Percentiles rank a stretch among this genome's conserved stretches.
Conservation (phyloP, 192 early-diverging fungal genomes). For the Umbelopsis isabellina region DNA sequence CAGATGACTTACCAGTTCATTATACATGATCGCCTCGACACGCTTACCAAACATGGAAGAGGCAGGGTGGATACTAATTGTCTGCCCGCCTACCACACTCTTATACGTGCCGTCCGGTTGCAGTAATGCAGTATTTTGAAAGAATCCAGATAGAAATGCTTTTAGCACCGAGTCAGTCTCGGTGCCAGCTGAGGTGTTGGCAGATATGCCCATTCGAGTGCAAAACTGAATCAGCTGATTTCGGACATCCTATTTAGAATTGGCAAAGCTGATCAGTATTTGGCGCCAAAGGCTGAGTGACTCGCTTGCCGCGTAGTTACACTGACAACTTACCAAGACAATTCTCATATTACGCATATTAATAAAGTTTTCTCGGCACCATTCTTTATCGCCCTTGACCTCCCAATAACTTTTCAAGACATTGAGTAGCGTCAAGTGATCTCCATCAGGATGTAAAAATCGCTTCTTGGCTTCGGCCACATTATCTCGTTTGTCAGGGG, state of each 20-base stretch:
- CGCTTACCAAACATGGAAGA: conserved; percentile 84
- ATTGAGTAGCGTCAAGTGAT: conserved; percentile 92
- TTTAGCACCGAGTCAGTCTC: conserved; percentile 79
- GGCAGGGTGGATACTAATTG: conserved; percentile 87
- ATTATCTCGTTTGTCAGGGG: conserved; percentile 87
- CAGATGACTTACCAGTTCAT: conserved; percentile 70
- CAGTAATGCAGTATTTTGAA: conserved; percentile 83
- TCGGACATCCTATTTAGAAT: conserved; percentile 69
- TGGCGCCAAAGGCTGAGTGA: neutral
- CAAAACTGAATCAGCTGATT: conserved; percentile 85
- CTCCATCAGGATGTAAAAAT: conserved; percentile 87
- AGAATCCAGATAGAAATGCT: conserved; percentile 89
- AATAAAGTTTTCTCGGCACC: conserved; percentile 94
- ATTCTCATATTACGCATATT: conserved; percentile 84
- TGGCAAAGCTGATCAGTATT: neutral
- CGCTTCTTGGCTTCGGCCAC: conserved; percentile 77
- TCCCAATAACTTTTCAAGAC: conserved; percentile 76
- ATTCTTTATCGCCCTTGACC: conserved; percentile 78
- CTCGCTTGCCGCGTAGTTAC: neutral
- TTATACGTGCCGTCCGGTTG: conserved; percentile 90
- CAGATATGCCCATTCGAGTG: conserved; percentile 67
- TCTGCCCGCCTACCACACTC: conserved; percentile 68
- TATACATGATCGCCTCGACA: conserved; percentile 81
- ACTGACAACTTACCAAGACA: conserved; percentile 58
- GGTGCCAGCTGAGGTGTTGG: conserved; percentile 63